Percentiles rank a stretch among this genome's conserved stretches.
Conservation (phyloP, 2,329 filamentous ascomycete genomes). For the Paracamarosporium sp. region DNA sequence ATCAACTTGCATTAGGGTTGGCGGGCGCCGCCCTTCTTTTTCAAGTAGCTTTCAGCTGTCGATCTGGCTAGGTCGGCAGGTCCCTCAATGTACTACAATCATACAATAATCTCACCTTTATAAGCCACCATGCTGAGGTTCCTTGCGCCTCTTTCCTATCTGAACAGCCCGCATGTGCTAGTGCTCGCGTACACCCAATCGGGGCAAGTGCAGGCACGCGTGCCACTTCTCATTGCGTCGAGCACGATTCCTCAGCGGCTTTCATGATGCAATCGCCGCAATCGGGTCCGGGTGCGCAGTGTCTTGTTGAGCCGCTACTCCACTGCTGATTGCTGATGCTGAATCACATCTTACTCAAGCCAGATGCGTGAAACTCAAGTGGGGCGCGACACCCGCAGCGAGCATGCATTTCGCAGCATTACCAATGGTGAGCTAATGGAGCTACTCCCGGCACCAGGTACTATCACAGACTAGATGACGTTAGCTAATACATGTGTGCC, state of each 20-base stretch:
- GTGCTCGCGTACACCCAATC: neutral
- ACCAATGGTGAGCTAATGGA: conserved; percentile 23
- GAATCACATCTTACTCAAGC: neutral
- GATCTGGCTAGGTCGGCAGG: neutral
- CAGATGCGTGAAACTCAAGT: neutral
- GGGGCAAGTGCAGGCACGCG: neutral
- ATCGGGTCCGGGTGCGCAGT: too few species aligned
- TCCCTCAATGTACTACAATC: neutral
- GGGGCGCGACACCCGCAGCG: neutral
- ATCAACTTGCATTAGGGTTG: neutral
- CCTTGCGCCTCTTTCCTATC: neutral
- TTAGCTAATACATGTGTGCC: neutral
- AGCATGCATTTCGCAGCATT: conserved; percentile 11
- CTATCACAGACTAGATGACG: neutral
- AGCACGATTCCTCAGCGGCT: too few species aligned
- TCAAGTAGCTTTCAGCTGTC: neutral
- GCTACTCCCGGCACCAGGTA: neutral
- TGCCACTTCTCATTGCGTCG: neutral
- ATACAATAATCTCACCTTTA: neutral
- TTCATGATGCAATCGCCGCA: too few species aligned
- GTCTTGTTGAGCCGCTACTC: too few species aligned
- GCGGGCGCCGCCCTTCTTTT: neutral
- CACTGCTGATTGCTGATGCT: neutral
- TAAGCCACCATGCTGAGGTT: neutral
- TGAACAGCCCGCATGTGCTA: neutral